A percentile compares a stretch with the other conserved stretches of the same genome.
These are phyloP conservation scores for Rhizopus delemar DNA, from an alignment of 371 early-diverging fungal genomes.

Conservation along the genomic window DNA sequence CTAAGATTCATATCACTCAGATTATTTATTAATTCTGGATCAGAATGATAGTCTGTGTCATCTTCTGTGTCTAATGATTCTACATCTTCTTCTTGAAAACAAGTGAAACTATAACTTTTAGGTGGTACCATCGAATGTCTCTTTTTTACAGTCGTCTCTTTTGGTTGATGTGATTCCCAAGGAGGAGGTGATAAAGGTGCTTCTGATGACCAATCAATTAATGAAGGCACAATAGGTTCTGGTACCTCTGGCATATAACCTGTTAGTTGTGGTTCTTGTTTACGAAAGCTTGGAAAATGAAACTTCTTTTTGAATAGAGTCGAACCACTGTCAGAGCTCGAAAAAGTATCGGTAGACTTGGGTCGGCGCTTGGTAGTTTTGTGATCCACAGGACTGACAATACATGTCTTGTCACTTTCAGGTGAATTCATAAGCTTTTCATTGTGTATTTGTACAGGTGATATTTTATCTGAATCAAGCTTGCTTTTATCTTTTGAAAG, in stretches of 20 bases:
- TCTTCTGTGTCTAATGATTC: constrained; percentile 3
- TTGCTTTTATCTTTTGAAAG: neutral
- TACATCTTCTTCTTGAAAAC: neutral
- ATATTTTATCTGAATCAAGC: neutral
- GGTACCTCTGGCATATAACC: constrained; percentile 12
- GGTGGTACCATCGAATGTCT: constrained; percentile 1
- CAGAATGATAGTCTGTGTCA: constrained; percentile 16
- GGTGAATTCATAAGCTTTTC: neutral
- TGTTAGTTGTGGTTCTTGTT: neutral
- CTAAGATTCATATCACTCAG: constrained; percentile 1
- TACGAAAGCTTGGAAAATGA: constrained; percentile 12
- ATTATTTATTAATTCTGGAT: constrained; percentile 7
- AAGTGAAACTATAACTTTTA: neutral
- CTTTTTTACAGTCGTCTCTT: neutral
- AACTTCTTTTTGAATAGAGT: constrained; percentile 5
- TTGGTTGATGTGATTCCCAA: constrained; percentile 11
- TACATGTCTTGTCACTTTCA: neutral
- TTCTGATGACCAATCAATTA: constrained; percentile 21
- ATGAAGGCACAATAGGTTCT: constrained; percentile 17
- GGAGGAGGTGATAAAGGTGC: constrained; percentile 19
- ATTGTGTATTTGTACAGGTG: neutral
- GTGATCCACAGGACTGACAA: neutral
- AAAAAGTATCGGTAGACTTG: neutral
- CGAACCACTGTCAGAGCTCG: neutral
- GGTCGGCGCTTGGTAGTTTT: neutral